These are phyloP conservation scores for Fusarium protoensiforme DNA, from an alignment of 2,329 filamentous ascomycete species.

Conservation along the genomic window DNA sequence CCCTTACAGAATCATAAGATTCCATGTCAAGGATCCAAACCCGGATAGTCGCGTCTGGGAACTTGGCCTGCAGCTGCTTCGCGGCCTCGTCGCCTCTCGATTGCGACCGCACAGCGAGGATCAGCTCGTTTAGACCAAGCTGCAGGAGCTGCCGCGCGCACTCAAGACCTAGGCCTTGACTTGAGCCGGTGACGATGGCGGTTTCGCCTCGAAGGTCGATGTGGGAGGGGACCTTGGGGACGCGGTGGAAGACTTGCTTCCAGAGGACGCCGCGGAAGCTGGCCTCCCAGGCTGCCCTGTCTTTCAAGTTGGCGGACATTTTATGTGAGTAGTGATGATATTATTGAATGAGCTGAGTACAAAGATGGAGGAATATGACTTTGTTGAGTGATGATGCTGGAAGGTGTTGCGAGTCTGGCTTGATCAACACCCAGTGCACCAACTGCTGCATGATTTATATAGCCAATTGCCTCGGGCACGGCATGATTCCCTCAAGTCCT, in stretches of 20 bases:
- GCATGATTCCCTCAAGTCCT: background rate
- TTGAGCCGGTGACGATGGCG: constrained; percentile 58
- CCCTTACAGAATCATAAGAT: background rate
- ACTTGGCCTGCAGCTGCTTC: background rate
- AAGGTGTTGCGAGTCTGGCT: background rate
- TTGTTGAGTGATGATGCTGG: too few species aligned
- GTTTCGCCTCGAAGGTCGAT: constrained; percentile 47
- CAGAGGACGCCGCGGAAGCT: background rate
- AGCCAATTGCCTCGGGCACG: background rate
- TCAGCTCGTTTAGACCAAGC: background rate
- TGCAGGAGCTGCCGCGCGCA: constrained; percentile 46
- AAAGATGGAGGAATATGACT: background rate
- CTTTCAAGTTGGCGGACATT: constrained; percentile 19
- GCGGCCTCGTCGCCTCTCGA: background rate
- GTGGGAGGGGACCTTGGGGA: constrained; percentile 20
- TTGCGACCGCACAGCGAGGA: background rate
- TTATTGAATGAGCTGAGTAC: background rate
- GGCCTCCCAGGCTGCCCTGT: constrained; percentile 9
- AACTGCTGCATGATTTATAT: background rate
- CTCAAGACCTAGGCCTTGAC: constrained; percentile 57
- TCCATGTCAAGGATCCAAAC: constrained; percentile 24
- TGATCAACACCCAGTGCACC: background rate
- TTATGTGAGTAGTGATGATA: background rate
- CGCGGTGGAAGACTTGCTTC: constrained; percentile 21
- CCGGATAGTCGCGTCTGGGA: background rate